These are phyloP conservation scores for Cajanus cajan DNA, from an alignment of 306 rosid species.

Conservation along the genomic window DNA sequence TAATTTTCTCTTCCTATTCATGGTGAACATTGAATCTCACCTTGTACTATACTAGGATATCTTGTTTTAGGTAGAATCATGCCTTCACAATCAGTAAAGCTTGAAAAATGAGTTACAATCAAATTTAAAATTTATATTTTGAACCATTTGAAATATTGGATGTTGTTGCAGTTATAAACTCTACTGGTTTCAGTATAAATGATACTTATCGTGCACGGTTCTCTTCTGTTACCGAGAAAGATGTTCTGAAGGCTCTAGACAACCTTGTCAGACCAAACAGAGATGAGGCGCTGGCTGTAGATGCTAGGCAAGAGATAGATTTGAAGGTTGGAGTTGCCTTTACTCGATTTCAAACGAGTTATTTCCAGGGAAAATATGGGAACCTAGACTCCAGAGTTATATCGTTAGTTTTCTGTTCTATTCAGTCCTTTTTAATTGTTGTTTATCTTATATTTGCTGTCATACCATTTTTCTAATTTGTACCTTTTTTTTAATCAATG, in stretches of 20 bases:
- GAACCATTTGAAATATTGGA: slow-evolving; percentile 26
- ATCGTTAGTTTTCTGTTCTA: slow-evolving; percentile 72
- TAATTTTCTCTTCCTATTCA: neutral
- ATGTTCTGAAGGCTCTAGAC: slow-evolving; percentile 82
- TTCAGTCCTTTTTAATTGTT: slow-evolving; percentile 18
- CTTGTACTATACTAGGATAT: neutral
- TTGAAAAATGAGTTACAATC: slow-evolving; percentile 21
- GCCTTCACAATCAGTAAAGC: slow-evolving; percentile 10
- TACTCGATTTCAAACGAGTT: slow-evolving; percentile 87
- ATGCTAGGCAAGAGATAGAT: slow-evolving; percentile 99
- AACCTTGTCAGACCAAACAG: slow-evolving; percentile 81
- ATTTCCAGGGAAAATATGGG: slow-evolving; percentile 95
- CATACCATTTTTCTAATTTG: neutral
- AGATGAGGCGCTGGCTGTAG: slow-evolving; percentile 89
- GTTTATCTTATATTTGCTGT: slow-evolving; percentile 15
- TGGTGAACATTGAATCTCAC: neutral
- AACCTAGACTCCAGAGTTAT: slow-evolving; percentile 93
- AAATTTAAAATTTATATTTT: slow-evolving; percentile 15
- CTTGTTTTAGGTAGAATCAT: slow-evolving; percentile 14
- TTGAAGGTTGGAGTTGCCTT: slow-evolving; percentile 98
- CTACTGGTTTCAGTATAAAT: slow-evolving; percentile 60
- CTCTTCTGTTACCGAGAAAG: slow-evolving; percentile 92
- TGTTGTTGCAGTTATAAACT: slow-evolving; percentile 76
- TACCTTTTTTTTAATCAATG: neutral
- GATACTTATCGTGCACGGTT: slow-evolving; percentile 86